Evolutionary conservation across 768 basidiomycete species (phyloP).

Genomic region (Mycena crocata): DNA sequence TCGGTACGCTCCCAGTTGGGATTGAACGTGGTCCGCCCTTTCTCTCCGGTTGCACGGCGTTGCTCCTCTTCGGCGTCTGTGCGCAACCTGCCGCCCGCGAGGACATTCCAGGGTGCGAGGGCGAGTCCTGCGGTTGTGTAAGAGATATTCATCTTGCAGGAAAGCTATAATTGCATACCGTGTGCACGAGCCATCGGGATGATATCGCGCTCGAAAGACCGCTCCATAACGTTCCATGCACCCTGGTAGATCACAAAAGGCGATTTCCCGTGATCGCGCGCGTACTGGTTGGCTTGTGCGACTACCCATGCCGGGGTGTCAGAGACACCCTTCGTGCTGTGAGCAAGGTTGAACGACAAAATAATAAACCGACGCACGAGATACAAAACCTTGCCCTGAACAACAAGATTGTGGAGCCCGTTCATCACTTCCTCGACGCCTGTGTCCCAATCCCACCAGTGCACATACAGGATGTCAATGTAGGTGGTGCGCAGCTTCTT

Average conservation of each 20-base stretch:
- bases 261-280: conserved; percentile 51
- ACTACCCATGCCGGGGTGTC: conserved; percentile 35
- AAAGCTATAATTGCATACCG: neutral
- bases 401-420: conserved; percentile 54
- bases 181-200: conserved; percentile 46
- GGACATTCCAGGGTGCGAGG: conserved; percentile 20
- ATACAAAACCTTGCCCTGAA: conserved; percentile 58
- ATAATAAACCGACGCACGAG: conserved; percentile 35
- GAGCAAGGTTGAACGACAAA: conserved; percentile 1
- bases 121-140: conserved; percentile 23
- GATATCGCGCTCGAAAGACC: conserved; percentile 59
- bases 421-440: conserved; percentile 59
- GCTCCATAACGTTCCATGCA: conserved; percentile 45
- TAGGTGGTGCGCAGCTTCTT: conserved; percentile 69
- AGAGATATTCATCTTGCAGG: neutral
- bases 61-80: conserved; percentile 29
- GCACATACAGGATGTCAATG: conserved; percentile 68
- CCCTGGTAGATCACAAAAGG: conserved; percentile 61
- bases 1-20: conserved; percentile 30
- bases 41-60: conserved; percentile 47
- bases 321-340: conserved; percentile 32
- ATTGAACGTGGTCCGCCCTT: conserved; percentile 39
- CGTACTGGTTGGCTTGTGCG: conserved; percentile 53
- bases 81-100: conserved; percentile 18
- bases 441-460: conserved; percentile 60